These are phyloP conservation scores for Wickerhamomyces hampshirensis DNA, from an alignment of 805 yeast species.

Conservation along the genomic window DNA sequence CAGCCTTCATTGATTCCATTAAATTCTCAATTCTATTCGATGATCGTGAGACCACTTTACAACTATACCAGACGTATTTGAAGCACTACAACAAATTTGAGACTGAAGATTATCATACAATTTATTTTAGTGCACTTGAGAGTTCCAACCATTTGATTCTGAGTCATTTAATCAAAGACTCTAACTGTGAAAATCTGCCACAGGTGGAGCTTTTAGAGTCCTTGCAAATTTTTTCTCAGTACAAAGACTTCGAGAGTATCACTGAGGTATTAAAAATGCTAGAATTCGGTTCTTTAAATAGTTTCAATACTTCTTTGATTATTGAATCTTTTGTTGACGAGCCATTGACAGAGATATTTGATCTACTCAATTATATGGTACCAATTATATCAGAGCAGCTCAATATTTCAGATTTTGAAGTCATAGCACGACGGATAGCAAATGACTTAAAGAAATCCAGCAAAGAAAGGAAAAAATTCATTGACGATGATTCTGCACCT, in stretches of 20 bases:
- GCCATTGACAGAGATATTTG: not conserved
- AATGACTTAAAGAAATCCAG: conserved; percentile 6
- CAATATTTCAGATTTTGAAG: conserved; percentile 9
- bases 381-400: not conserved
- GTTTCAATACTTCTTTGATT: conserved; percentile 1
- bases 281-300: not conserved
- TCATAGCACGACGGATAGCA: conserved; percentile 6
- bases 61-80: conserved; percentile 4
- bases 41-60: conserved; percentile 4
- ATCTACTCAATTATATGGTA: conserved; percentile 1
- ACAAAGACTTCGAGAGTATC: not conserved
- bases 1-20: conserved; percentile 8
- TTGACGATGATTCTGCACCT: not conserved
- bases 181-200: conserved; percentile 1
- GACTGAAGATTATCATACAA: conserved; percentile 11
- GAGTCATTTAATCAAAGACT: not conserved
- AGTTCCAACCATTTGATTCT: conserved; percentile 1
- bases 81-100: conserved; percentile 3
- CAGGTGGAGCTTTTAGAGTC: not conserved
- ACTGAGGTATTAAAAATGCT: not conserved
- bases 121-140: conserved; percentile 2
- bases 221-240: not conserved
- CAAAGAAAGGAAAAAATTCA: conserved; percentile 4
- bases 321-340: not conserved
- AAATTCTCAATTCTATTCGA: conserved; percentile 1